Percentiles rank a stretch among this genome's conserved stretches.
phyloP scores from a whole-genome alignment of 768 basidiomycete genomes.

The Lactarius vividus region DNA sequence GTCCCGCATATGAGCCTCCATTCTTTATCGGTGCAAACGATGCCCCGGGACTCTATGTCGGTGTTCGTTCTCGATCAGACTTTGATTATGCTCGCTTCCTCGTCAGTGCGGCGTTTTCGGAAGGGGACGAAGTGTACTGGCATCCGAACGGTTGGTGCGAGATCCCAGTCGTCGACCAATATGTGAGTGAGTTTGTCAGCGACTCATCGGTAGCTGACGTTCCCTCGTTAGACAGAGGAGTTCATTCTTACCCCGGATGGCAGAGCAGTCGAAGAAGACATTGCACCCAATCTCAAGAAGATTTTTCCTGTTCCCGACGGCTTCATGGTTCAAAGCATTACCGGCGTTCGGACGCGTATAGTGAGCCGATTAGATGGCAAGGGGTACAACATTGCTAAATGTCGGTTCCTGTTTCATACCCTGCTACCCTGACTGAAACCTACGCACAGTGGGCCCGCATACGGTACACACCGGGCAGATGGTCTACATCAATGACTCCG shows the following conservation, averaged over 20 bases:
- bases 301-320: constrained; percentile 62
- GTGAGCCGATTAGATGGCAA: constrained; percentile 76
- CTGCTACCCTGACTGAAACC: constrained; percentile 6
- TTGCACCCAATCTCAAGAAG: constrained; percentile 65
- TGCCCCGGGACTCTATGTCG: constrained; percentile 53
- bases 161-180: constrained; percentile 60
- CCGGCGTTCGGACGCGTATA: constrained; percentile 75
- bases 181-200: constrained; percentile 51
- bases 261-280: constrained; percentile 56
- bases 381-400: constrained; percentile 82
- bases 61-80: constrained; percentile 71
- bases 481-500: constrained; percentile 75
- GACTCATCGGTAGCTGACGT: constrained; percentile 5
- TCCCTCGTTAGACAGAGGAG: constrained; percentile 62
- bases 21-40: constrained; percentile 33
- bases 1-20: constrained; percentile 63
- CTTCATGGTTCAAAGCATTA: constrained; percentile 70
- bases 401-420: constrained; percentile 44
- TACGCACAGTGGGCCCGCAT: constrained; percentile 70
- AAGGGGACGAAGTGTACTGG: constrained; percentile 58
- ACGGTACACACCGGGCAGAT: constrained; percentile 74
- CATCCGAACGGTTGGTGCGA: constrained; percentile 73
- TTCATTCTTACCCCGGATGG: constrained; percentile 72
- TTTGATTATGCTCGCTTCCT: constrained; percentile 77
- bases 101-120: constrained; percentile 51